Base-by-base conservation (phyloP, 257 asterid species). In the Solanum pimpinellifolium region DNA sequence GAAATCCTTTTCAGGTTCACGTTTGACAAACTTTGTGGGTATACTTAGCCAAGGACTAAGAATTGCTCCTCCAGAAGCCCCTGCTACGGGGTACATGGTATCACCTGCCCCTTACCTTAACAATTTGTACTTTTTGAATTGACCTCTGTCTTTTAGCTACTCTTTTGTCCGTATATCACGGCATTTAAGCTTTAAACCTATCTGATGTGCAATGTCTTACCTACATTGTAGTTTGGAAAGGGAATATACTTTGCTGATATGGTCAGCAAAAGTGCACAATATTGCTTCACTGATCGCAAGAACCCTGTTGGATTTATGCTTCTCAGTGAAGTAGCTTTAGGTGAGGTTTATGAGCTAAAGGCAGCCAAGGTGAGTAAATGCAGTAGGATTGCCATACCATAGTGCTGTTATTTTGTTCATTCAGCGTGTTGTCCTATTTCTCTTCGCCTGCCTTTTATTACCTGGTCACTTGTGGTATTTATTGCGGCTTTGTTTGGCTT, bases 31-130 rank as follows among this genome's bases (percentile, higher is more conserved):
- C 88, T 97, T 95, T 89, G 94, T 97, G 72, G 99, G 99, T 89
- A 97, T 97, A 85, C 98, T 97, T 56, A 96, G 95, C 91, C 98
- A 97, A 95, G 99, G 99, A 77, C 91, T 97, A 87, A 91, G 99
- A 91, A 93, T 97, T 89, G 99, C 99, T 89, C 99, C 99, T 85
- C 98, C 99, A 14, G 99, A 97, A 95, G 99, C 99, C 88, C 99
- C 99, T 59, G 92, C 96, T 86, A 95, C 99, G 9, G 99, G 99
- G 85, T 97, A 96, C 91, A 97, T 97, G 99, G 99, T 97, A 88
- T 87, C 73, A 62, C 84, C 70, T 84, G 41, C 47, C 13, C 69
- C 84, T 78, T 59, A 74, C 52, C 42, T 90, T 62, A 68, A 37
- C 52, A 33, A 44, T 27, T 70, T 68, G 81, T 41, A 15, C 75